Base-by-base conservation (phyloP, 2,329 filamentous ascomycete genomes). In the Xylariaceae sp. region DNA sequence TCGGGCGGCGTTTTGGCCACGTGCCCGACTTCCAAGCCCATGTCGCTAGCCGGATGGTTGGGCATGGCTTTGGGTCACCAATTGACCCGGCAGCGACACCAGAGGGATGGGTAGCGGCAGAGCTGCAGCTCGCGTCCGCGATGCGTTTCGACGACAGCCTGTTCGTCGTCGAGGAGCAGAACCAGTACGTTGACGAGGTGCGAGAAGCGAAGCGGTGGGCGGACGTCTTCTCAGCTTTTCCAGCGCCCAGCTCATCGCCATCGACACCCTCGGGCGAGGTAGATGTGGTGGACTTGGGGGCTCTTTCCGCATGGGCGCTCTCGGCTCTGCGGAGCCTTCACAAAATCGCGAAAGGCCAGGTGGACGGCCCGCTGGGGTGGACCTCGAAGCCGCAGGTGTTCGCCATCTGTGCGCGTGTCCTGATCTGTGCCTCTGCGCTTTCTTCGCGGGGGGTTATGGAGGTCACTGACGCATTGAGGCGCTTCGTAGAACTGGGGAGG, bases 111-210 rank as follows among this genome's bases (percentile, higher is more conserved):
- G 29, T 33, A 13, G 37, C 54, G 0, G 66, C 69, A 0, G 55
- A 57, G 18, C 38, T 51, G 1, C 68, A 73, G 42, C 64, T 83
- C 16, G 46, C 56, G 3, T 48, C 59, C 8, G 73, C 76, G 3
- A 60, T 79, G 54, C 63, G 66, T 41, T 69, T 74, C 52, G 78
- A 87, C 56, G 78, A 81, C 48, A 73, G 82, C 3, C 76, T 98
- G 1, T 98, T 98, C 60, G 83, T 78, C 1, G 76, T 89, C 42
- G 93, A 98, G 64, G 90, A 94, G 61, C 89, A 95, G 60, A 98
- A 98, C 59, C 73, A 96, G n/a, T 97, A 88, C 62, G 71, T 91
- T 37, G 91, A 97, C 60, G 83, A 89, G 52, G 78, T 88, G 4
- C 73, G 81, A 36, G 90, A 96, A 61, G 72, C 81, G 3, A 66